Base-by-base conservation (phyloP, 306 rosid genomes). In the Trifolium subterraneum region DNA sequence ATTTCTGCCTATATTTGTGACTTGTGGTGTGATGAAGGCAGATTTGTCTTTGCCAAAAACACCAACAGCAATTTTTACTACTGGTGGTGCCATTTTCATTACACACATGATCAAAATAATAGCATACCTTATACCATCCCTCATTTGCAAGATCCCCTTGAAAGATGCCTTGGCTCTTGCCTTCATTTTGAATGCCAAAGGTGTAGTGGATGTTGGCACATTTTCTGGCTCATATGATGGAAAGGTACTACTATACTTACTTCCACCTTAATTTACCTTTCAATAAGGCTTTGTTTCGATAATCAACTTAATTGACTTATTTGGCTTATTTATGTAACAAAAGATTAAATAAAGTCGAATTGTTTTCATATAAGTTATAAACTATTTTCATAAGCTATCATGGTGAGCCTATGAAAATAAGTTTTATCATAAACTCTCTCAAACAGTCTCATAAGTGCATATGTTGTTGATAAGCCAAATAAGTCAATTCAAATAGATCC, bases 1-100 rank as follows among this genome's bases (percentile, higher is more conserved):
- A 7, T 39, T 85, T 18, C 59, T 91, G 38, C 97, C 97, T 13
- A 4, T 91, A 33, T 88, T 77, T 75, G 83, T 87, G 13, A 83
- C 87, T 6, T 77, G 79, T 5, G 15, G 86, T 22, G 45, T 75
- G 6, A 74, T 84, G 80, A 84, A 81, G 76, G 85, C 47, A 0
- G 87, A 90, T 61, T 18, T 88, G 9, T 48, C 48, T 2, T 2
- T 18, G n/a, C 44, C 14, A 3, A 14, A 7, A 1, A 0, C 5
- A 45, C 0, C 10, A 1, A 7, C 0, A 18, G 0, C 1, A 38
- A 1, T 12, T 12, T 0, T 36, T 9, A 0, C 15, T 8, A 29
- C 64, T 20, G 2, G 12, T 16, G 9, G 58, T 16, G 6, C 82
- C 51, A 16, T 71, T 5, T 0, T 50, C 33, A 0, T 74, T 1